phyloP scores from a whole-genome alignment of 2,329 filamentous ascomycete species.

The Aspergillus tamarii region DNA sequence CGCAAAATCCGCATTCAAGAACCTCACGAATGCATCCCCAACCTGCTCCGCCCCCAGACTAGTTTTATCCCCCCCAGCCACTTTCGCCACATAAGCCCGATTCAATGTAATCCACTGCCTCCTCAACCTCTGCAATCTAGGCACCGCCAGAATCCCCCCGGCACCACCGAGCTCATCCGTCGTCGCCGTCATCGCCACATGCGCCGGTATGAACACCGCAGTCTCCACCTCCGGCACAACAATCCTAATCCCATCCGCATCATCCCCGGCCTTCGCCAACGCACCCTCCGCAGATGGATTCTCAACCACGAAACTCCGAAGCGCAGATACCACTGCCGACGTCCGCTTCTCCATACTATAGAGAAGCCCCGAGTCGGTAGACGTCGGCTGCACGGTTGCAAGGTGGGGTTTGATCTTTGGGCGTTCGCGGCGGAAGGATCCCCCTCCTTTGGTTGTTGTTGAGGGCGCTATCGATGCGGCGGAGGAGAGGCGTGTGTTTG shows the following conservation, averaged over 20 bases:
- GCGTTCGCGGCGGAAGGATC: constrained; percentile 17
- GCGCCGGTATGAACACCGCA: constrained; percentile 41
- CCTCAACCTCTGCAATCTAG: constrained; percentile 47
- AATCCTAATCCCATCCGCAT: constrained; percentile 37
- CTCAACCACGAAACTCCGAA: constrained; percentile 44
- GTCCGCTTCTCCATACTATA: constrained; percentile 49
- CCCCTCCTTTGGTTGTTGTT: constrained; percentile 27
- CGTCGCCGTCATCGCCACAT: constrained; percentile 39
- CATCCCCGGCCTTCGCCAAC: constrained; percentile 32
- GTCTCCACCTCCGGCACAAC: constrained; percentile 34
- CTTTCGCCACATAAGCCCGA: constrained; percentile 38
- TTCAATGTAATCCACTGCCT: constrained; percentile 53
- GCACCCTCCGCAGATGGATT: constrained; percentile 43
- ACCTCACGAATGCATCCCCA: constrained; percentile 50
- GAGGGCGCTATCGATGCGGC: constrained; percentile 32
- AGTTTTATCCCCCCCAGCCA: constrained; percentile 27
- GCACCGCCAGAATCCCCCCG: constrained; percentile 45
- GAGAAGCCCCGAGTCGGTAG: constrained; percentile 45
- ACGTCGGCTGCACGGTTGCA: constrained; percentile 45
- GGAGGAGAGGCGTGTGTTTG: constrained; percentile 26
- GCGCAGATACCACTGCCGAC: constrained; percentile 44
- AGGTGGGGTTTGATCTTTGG: constrained; percentile 45
- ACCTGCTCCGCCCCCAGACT: constrained; percentile 39
- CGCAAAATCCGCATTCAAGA: constrained; percentile 49
- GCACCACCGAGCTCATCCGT: constrained; percentile 49